These are phyloP conservation scores for Populus euphratica DNA, from an alignment of 345 rosid genomes.

Conservation along the genomic window DNA sequence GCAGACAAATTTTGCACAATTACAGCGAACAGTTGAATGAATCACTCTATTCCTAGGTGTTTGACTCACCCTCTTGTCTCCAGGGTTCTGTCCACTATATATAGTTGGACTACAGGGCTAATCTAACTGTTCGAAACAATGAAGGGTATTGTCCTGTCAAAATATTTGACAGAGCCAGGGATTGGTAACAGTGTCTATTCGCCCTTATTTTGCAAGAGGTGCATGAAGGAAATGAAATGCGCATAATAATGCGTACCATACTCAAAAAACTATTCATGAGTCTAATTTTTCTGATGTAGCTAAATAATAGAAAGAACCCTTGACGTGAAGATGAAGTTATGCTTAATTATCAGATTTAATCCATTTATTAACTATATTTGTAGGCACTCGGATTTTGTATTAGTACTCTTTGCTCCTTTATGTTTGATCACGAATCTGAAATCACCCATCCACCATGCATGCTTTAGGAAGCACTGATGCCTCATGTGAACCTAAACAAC, in stretches of 20 bases:
- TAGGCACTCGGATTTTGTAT: background rate
- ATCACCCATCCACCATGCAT: background rate
- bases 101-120: background rate
- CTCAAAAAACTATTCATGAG: background rate
- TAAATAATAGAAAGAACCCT: background rate
- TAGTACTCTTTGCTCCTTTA: background rate
- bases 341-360: background rate
- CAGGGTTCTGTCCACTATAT: background rate
- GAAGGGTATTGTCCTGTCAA: background rate
- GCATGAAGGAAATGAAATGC: too few species aligned
- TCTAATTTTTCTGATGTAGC: background rate
- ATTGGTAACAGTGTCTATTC: background rate
- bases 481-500: background rate
- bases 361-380: background rate
- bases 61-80: background rate
- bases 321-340: constrained; percentile 9
- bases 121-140: background rate
- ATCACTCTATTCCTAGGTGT: background rate
- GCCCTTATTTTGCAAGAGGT: too few species aligned
- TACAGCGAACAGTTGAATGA: background rate
- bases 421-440: too few species aligned
- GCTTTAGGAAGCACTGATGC: background rate
- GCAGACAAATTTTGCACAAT: background rate
- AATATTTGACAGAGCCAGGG: background rate
- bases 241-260: too few species aligned